phyloP scores from a whole-genome alignment of 2,329 filamentous ascomycete genomes.

The Dactylellina cionopaga region DNA sequence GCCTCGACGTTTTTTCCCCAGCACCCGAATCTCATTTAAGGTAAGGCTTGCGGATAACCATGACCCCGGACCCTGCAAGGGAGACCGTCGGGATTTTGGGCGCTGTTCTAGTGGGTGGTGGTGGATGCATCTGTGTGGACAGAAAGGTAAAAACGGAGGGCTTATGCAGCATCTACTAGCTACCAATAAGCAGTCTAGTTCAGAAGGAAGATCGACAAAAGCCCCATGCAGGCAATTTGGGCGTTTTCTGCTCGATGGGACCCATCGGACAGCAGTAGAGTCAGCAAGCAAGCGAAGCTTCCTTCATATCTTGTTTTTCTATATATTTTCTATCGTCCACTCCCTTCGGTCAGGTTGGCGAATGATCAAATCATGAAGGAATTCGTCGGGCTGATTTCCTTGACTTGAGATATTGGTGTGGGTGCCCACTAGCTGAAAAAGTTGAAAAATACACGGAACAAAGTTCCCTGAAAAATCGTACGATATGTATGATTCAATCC shows the following conservation, averaged over 20 bases:
- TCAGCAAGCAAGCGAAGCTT: no score
- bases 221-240: constrained; percentile 49
- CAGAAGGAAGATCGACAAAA: constrained; percentile 45
- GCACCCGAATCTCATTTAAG: constrained; percentile 52
- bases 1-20: constrained; percentile 15
- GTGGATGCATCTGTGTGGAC: constrained; percentile 46
- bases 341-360: no score
- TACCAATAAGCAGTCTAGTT: constrained; percentile 16
- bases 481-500: no score
- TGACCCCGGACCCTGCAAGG: constrained; percentile 52
- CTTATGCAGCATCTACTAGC: constrained; percentile 39
- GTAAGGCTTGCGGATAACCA: constrained; percentile 54
- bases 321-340: no score
- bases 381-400: constrained; percentile 30
- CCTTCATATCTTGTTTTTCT: no score
- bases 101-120: constrained; percentile 15
- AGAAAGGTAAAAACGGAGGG: constrained; percentile 39
- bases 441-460: constrained; percentile 9
- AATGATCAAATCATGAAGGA: neutral
- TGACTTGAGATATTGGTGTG: constrained; percentile 9
- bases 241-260: constrained; percentile 39
- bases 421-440: neutral
- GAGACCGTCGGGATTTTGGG: constrained; percentile 51
- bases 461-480: no score
- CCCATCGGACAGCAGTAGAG: constrained; percentile 27